Evolutionary conservation across 1,284 basidiomycete species (phyloP).

Genomic region (Violaceomyces palustris): DNA sequence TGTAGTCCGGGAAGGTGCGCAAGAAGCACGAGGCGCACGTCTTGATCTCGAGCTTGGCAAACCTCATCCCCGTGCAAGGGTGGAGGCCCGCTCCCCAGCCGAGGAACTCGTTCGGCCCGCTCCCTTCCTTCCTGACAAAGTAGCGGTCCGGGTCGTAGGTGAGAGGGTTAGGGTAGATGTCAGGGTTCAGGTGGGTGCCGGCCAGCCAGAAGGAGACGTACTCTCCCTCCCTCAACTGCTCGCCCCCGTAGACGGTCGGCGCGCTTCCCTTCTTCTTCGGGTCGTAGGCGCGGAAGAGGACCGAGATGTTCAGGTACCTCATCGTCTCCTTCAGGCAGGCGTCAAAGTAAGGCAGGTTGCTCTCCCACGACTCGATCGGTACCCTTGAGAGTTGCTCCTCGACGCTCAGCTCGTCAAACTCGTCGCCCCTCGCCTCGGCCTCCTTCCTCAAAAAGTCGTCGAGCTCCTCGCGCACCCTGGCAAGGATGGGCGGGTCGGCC

Average conservation of each 20-base stretch:
- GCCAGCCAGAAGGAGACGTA: constrained; percentile 26
- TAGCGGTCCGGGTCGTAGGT: constrained; percentile 26
- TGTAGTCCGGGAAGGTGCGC: constrained; percentile 9
- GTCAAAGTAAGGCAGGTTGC: constrained; percentile 11
- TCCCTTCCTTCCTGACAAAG: constrained; percentile 22
- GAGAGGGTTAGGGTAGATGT: constrained; percentile 21
- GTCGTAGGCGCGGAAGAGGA: constrained; percentile 22
- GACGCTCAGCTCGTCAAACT: constrained; percentile 15
- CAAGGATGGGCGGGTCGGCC: constrained; percentile 4
- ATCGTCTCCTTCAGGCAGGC: constrained; percentile 26
- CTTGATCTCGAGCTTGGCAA: constrained; percentile 30
- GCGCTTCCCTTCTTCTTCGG: constrained; percentile 5
- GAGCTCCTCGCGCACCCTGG: constrained; percentile 15
- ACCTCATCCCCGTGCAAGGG: constrained; percentile 28
- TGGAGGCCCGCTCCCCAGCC: constrained; percentile 33
- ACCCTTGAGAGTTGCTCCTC: constrained; percentile 13
- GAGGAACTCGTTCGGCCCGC: constrained; percentile 22
- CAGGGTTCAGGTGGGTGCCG: constrained; percentile 16
- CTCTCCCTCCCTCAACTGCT: constrained; percentile 12
- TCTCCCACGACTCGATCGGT: constrained; percentile 19
- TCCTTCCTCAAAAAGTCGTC: constrained; percentile 8
- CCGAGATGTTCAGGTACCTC: constrained; percentile 17
- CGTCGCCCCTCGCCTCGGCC: constrained; percentile 16
- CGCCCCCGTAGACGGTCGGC: constrained; percentile 7
- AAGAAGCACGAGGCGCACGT: constrained; percentile 18